These are phyloP conservation scores for Syzygium syzygioides DNA, from an alignment of 441 rosid species.

Conservation along the genomic window DNA sequence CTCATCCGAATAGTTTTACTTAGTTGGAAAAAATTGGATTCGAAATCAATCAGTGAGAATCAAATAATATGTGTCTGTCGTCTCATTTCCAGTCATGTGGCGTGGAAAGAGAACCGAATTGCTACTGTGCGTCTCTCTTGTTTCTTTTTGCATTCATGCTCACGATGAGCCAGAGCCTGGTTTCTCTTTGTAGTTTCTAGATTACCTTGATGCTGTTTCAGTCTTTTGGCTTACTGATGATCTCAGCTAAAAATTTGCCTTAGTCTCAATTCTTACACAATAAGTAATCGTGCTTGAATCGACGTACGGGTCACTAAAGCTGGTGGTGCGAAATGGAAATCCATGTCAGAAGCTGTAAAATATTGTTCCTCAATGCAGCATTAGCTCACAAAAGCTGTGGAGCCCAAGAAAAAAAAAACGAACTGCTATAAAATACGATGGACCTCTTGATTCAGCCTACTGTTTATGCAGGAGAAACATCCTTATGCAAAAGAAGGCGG, in stretches of 20 bases:
- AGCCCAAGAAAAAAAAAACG: not conserved
- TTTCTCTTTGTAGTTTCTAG: fast-evolving
- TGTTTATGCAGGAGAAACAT: constrained; percentile 15
- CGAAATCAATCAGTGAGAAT: not conserved
- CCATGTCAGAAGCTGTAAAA: constrained; percentile 27
- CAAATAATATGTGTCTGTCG: not conserved
- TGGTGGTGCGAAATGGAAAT: constrained; percentile 35
- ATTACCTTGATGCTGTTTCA: not conserved
- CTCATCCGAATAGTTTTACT: not conserved
- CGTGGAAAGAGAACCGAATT: not conserved
- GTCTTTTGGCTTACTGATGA: not conserved
- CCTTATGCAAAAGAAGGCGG: constrained; percentile 17
- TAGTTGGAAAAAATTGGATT: no score
- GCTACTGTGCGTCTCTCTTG: not conserved
- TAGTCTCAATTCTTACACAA: not conserved
- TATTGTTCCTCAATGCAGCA: not conserved
- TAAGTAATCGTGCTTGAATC: not conserved
- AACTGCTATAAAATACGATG: not conserved
- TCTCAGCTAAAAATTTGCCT: not conserved
- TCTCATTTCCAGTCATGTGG: not conserved
- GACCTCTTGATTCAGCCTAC: not conserved
- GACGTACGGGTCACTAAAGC: constrained; percentile 30
- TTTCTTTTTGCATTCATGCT: not conserved
- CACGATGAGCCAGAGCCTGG: not conserved
- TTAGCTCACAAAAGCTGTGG: not conserved